Evolutionary conservation across 2,329 filamentous ascomycete genomes (phyloP).

Genomic region (Neonectria faginata): DNA sequence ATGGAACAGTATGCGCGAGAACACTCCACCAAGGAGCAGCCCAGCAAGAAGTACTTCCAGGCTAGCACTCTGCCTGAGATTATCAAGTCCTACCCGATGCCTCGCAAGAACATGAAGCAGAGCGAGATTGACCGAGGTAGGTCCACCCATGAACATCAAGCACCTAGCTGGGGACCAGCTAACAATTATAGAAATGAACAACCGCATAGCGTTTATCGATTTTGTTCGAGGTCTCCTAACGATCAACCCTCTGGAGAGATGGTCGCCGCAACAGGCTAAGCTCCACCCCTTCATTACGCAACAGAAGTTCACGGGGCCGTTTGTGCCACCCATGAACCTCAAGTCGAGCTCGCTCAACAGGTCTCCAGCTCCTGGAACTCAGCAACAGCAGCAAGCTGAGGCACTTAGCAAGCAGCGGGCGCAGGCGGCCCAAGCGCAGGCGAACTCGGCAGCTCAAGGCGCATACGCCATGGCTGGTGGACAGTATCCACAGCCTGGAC

Average conservation of each 20-base stretch:
- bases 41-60: slow-evolving; percentile 99
- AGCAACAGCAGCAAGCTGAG: slow-evolving; percentile 96
- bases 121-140: slow-evolving; percentile 94
- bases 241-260: slow-evolving; percentile 95
- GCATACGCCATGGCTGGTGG: slow-evolving; percentile 69
- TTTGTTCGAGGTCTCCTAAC: slow-evolving; percentile 94
- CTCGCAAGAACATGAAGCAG: slow-evolving; percentile 99
- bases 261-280: slow-evolving; percentile 98
- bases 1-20: slow-evolving; percentile 99
- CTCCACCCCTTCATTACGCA: slow-evolving; percentile 98
- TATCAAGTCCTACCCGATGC: slow-evolving; percentile 98
- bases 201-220: slow-evolving; percentile 96
- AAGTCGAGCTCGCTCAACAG: slow-evolving; percentile 87
- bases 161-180: slow-evolving; percentile 12
- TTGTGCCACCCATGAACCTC: slow-evolving; percentile 96
- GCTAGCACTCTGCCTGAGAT: slow-evolving; percentile 95
- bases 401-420: slow-evolving; percentile 93
- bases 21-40: slow-evolving; percentile 96
- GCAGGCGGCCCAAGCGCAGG: slow-evolving; percentile 76
- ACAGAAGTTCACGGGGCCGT: slow-evolving; percentile 95
- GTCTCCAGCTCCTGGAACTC: slow-evolving; percentile 90
- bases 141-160: slow-evolving; percentile 1
- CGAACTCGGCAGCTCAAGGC: slow-evolving; percentile 73
- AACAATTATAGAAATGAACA: slow-evolving; percentile 87
- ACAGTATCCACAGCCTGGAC: slow-evolving; percentile 61